Evolutionary conservation across 805 yeast species (phyloP).

Genomic region (Lipomyces chichibuensis): DNA sequence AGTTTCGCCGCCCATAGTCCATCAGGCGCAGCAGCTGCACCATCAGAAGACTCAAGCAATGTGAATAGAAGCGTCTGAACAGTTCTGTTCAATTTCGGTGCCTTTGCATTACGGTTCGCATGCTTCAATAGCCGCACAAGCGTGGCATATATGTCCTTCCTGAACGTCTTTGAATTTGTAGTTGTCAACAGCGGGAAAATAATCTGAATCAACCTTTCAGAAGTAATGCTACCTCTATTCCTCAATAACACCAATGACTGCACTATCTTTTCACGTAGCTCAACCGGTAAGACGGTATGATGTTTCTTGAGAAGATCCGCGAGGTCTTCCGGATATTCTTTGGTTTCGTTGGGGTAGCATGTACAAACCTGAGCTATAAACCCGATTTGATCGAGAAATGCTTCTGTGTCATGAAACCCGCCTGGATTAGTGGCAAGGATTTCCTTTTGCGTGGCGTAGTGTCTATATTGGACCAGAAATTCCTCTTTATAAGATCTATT

Average conservation of each 20-base stretch:
- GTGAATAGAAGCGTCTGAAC: slow-evolving; percentile 92
- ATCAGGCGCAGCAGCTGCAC: slow-evolving; percentile 55
- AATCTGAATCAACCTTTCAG: slow-evolving; percentile 82
- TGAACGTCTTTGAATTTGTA: slow-evolving; percentile 79
- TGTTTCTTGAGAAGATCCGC: slow-evolving; percentile 67
- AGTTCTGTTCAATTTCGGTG: slow-evolving; percentile 83
- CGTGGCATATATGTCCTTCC: slow-evolving; percentile 80
- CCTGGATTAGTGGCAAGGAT: slow-evolving; percentile 74
- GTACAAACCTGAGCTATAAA: slow-evolving; percentile 89
- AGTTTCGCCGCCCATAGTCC: slow-evolving; percentile 96
- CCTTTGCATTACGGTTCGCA: slow-evolving; percentile 84
- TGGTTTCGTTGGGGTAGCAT: slow-evolving; percentile 88
- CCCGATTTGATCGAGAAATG: slow-evolving; percentile 81
- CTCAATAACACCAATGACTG: slow-evolving; percentile 87
- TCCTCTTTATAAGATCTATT: slow-evolving; percentile 81
- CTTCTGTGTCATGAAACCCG: slow-evolving; percentile 61
- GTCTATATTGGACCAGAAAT: slow-evolving; percentile 87
- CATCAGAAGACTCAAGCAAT: slow-evolving; percentile 57
- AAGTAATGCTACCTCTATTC: slow-evolving; percentile 75
- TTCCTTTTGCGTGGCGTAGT: slow-evolving; percentile 87
- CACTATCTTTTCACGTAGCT: slow-evolving; percentile 85
- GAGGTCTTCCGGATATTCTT: slow-evolving; percentile 79
- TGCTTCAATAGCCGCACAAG: slow-evolving; percentile 76
- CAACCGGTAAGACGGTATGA: slow-evolving; percentile 81
- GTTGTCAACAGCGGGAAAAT: slow-evolving; percentile 74